Conservation (phyloP, 345 rosid species). For the Durio zibethinus region DNA sequence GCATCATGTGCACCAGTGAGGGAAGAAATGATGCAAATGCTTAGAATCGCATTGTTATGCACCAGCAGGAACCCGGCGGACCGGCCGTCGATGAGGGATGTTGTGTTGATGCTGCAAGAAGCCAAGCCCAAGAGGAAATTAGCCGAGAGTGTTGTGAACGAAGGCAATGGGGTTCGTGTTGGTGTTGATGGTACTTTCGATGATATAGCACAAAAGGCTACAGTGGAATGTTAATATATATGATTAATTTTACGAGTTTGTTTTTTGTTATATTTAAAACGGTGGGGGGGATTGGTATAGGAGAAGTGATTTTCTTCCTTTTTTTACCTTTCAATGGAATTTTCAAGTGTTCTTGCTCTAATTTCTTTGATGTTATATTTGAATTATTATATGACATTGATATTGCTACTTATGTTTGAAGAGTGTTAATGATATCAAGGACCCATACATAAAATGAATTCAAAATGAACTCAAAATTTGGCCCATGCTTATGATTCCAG, state of each 20-base stretch:
- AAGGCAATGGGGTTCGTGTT: conserved; percentile 25
- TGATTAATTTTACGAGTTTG: conserved; percentile 26
- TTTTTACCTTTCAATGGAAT: conserved; percentile 23
- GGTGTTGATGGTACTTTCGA: conserved; percentile 19
- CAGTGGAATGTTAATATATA: conserved; percentile 51
- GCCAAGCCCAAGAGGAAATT: conserved; percentile 86
- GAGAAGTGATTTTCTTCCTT: conserved; percentile 23
- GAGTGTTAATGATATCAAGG: background rate
- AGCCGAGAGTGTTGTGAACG: conserved; percentile 28
- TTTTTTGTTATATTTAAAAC: conserved; percentile 16
- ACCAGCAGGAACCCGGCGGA: conserved; percentile 77
- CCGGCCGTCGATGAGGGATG: conserved; percentile 98
- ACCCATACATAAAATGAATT: background rate
- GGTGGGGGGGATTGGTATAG: conserved; percentile 63
- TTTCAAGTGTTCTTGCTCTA: conserved; percentile 26
- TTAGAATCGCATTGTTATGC: conserved; percentile 79
- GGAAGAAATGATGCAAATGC: conserved; percentile 90
- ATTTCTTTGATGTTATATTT: conserved; percentile 15
- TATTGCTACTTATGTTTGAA: conserved; percentile 3
- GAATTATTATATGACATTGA: conserved; percentile 1
- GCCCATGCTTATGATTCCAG: background rate
- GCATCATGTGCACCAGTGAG: conserved; percentile 57
- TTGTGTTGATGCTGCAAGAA: conserved; percentile 83
- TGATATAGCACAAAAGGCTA: conserved; percentile 39
- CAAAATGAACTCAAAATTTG: background rate